Percentiles rank a stretch among this genome's conserved stretches.
Conservation (phyloP, 257 asterid species). For the Scutellaria baicalensis region DNA sequence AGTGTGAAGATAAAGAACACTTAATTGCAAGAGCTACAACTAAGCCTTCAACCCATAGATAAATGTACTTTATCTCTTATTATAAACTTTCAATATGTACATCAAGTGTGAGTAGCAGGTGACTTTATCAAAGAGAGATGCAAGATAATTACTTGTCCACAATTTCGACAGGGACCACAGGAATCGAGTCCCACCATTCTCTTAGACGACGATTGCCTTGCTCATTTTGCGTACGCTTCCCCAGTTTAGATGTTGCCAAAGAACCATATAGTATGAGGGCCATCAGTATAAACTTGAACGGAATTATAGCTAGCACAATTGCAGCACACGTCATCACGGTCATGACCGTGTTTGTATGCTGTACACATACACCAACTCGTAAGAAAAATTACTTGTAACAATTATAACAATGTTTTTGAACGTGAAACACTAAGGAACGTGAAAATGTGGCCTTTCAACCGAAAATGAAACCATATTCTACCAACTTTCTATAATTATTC, state of each 20-base stretch:
- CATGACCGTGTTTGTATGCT: conserved; percentile 77
- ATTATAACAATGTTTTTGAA: neutral
- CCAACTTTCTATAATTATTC: no score
- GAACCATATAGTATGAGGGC: conserved; percentile 28
- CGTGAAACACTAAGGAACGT: no score
- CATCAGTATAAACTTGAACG: conserved; percentile 55
- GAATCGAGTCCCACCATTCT: conserved; percentile 98
- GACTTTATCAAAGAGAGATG: no score
- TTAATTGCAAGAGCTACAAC: no score
- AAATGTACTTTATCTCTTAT: no score
- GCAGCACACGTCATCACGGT: conserved; percentile 26
- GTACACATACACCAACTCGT: neutral
- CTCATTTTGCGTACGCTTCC: conserved; percentile 39
- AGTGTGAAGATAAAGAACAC: no score
- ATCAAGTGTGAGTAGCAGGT: no score
- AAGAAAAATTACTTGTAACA: neutral
- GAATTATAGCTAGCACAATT: conserved; percentile 40
- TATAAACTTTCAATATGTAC: no score
- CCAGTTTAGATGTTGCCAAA: conserved; percentile 34
- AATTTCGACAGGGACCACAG: conserved; percentile 54
- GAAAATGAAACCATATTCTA: no score
- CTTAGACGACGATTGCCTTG: conserved; percentile 55
- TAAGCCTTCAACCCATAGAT: no score
- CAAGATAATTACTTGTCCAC: no score
- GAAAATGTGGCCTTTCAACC: neutral